phyloP scores from a whole-genome alignment of 345 rosid genomes.

The Arabidopsis arenosa region DNA sequence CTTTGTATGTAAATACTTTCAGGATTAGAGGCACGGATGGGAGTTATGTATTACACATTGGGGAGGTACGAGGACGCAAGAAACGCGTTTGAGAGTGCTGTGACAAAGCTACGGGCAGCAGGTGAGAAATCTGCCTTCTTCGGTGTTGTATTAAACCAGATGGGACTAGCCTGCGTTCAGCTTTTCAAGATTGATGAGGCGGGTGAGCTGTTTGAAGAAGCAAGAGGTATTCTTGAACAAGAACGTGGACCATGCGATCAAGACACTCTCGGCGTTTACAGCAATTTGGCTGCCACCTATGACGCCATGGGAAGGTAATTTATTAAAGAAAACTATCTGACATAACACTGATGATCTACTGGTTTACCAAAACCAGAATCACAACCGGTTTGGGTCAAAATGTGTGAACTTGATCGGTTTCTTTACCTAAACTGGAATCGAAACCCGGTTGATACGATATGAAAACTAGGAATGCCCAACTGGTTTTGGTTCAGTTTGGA shows the following conservation, averaged over 20 bases:
- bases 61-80: slow-evolving; percentile 94
- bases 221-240: slow-evolving; percentile 82
- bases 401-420: neutral
- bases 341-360: neutral
- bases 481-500: neutral
- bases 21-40: slow-evolving; percentile 98
- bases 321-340: slow-evolving; percentile 2
- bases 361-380: slow-evolving; percentile 2
- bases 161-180: slow-evolving; percentile 99
- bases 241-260: slow-evolving; percentile 97
- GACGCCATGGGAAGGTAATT: slow-evolving; percentile 99
- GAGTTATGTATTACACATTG: slow-evolving; percentile 92
- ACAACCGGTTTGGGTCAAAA: neutral
- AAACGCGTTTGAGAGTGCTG: slow-evolving; percentile 81
- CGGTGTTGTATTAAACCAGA: slow-evolving; percentile 96
- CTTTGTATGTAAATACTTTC: slow-evolving; percentile 10
- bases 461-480: neutral
- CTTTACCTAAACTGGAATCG: neutral
- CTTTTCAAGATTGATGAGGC: slow-evolving; percentile 98
- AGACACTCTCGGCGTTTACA: slow-evolving; percentile 94
- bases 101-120: slow-evolving; percentile 78
- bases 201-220: slow-evolving; percentile 91
- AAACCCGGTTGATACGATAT: neutral
- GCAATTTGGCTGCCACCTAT: slow-evolving; percentile 98
- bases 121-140: slow-evolving; percentile 98